Evolutionary conservation across 495 filamentous ascomycete species (phyloP).

Genomic region (Pyrenula massariospora): DNA sequence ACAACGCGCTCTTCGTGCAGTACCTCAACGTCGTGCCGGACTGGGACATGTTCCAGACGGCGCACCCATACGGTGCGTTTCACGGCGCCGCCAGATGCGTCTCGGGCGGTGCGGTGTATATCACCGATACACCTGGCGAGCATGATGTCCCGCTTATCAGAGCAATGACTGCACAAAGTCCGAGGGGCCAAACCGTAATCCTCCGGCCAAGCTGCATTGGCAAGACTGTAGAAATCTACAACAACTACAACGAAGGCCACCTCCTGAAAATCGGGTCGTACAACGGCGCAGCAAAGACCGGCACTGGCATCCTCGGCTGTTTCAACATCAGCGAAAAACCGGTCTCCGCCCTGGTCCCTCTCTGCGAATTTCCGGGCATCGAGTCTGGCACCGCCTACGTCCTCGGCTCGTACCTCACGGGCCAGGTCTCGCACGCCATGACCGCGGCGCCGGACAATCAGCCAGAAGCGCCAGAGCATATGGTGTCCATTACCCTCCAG

Average conservation of each 20-base stretch:
- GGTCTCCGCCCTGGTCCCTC: constrained; percentile 52
- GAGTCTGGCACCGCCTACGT: constrained; percentile 41
- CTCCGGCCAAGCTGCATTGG: constrained; percentile 64
- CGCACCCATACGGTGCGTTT: constrained; percentile 62
- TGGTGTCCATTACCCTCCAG: constrained; percentile 49
- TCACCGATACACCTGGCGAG: constrained; percentile 77
- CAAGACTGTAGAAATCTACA: constrained; percentile 59
- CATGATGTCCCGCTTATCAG: constrained; percentile 63
- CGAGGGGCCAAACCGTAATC: constrained; percentile 58
- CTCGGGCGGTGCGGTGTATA: constrained; percentile 82
- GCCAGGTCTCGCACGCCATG: constrained; percentile 44
- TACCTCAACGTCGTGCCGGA: constrained; percentile 70
- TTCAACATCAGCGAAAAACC: constrained; percentile 61
- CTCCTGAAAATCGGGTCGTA: constrained; percentile 74
- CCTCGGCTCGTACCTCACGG: constrained; percentile 59
- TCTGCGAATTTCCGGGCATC: constrained; percentile 64
- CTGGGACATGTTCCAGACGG: constrained; percentile 99
- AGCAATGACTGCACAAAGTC: constrained; percentile 63
- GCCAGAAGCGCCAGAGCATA: constrained; percentile 13
- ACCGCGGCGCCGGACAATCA: constrained; percentile 10
- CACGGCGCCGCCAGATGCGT: constrained; percentile 87
- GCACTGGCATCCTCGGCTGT: constrained; percentile 66
- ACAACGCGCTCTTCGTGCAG: constrained; percentile 74
- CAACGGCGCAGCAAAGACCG: constrained; percentile 46
- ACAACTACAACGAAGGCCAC: constrained; percentile 55